A percentile compares a stretch with the other conserved stretches of the same genome.
phyloP scores from a whole-genome alignment of 2,329 filamentous ascomycete species.

The Penicillium brevicompactum region DNA sequence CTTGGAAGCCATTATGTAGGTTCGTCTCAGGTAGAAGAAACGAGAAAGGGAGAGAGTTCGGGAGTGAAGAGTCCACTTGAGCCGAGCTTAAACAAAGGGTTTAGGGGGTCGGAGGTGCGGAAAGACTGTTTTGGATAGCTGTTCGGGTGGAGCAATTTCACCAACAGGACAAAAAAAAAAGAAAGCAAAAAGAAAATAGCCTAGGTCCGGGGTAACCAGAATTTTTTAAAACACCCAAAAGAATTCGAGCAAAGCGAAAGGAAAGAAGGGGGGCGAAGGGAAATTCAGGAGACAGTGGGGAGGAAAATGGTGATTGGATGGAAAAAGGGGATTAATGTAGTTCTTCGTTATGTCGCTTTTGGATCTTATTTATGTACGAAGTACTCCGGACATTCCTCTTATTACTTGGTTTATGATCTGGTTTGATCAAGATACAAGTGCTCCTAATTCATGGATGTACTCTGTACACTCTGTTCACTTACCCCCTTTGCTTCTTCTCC shows the following conservation, averaged over 20 bases:
- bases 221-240: neutral
- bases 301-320: constrained; percentile 10
- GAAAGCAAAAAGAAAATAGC: neutral
- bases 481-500: neutral
- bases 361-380: neutral
- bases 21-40: constrained; percentile 8
- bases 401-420: neutral
- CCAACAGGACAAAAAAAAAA: constrained; percentile 1
- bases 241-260: neutral
- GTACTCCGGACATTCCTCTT: neutral
- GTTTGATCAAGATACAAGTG: too few species aligned
- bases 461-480: neutral
- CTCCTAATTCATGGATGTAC: neutral
- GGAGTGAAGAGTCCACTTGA: constrained; percentile 10
- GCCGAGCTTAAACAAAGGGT: constrained; percentile 12
- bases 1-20: constrained; percentile 28
- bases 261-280: constrained; percentile 13
- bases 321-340: constrained; percentile 9
- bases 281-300: constrained; percentile 16
- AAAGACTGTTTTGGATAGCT: neutral
- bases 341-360: neutral
- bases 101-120: constrained; percentile 19
- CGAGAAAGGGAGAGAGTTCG: constrained; percentile 14
- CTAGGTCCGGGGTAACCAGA: constrained; percentile 5
- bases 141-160: constrained; percentile 5